Evolutionary conservation across 129 eudicot species (phyloP).

Genomic region (Helianthus tuberosus): DNA sequence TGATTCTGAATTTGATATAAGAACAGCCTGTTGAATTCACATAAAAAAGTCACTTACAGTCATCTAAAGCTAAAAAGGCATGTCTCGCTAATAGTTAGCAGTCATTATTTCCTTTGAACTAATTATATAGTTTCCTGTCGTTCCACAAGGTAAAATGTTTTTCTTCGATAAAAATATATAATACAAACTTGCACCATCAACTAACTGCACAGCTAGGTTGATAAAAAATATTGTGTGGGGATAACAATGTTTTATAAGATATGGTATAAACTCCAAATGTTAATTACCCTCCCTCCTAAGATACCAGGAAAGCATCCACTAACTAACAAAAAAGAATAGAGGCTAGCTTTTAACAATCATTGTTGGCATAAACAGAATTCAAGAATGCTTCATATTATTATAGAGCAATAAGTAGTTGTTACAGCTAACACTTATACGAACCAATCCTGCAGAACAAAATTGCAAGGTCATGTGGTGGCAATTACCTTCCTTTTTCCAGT

Average conservation of each 20-base stretch:
- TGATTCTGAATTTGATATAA: conserved; percentile 53
- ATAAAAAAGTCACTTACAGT: conserved; percentile 20
- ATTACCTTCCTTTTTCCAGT: conserved; percentile 51
- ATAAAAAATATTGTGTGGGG: neutral
- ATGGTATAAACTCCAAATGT: neutral
- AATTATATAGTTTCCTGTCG: neutral
- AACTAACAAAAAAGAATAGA: neutral
- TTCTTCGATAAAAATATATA: neutral
- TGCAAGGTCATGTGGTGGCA: neutral
- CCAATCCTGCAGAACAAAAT: neutral
- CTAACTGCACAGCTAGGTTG: neutral
- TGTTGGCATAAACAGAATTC: conserved; percentile 1
- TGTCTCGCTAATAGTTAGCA: neutral
- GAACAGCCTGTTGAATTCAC: conserved; percentile 52
- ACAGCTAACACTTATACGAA: neutral
- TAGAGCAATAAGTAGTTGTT: neutral
- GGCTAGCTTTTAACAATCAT: neutral
- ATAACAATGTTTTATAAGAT: conserved; percentile 1
- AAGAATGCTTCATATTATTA: neutral
- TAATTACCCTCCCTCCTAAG: neutral
- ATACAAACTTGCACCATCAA: conserved; percentile 4
- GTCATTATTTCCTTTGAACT: neutral
- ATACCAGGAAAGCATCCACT: neutral
- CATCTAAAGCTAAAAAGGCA: conserved; percentile 17
- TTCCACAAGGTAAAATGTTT: conserved; percentile 11